phyloP scores from a whole-genome alignment of 768 basidiomycete species.

The Phylloporus sp. region DNA sequence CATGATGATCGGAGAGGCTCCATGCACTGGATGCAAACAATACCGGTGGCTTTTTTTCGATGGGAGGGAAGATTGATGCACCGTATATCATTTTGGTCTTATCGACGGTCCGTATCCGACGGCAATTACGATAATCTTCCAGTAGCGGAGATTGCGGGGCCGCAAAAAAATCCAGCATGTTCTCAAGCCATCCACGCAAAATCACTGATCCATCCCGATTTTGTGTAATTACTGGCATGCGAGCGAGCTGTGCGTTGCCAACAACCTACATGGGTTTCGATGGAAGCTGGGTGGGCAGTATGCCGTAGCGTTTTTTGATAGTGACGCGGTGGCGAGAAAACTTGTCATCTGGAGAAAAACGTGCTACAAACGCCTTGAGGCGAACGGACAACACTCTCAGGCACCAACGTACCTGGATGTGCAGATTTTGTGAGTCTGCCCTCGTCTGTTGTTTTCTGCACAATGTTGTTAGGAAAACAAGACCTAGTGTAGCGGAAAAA shows the following conservation, averaged over 20 bases:
- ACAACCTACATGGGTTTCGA: slow-evolving; percentile 70
- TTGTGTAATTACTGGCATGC: background rate
- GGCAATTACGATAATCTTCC: background rate
- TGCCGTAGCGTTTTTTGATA: slow-evolving; percentile 88
- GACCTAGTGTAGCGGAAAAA: background rate
- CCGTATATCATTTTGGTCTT: background rate
- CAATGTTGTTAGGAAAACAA: slow-evolving; percentile 4
- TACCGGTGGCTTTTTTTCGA: background rate
- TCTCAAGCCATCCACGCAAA: background rate
- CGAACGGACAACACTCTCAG: background rate
- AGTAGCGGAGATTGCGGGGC: background rate
- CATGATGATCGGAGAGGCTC: background rate
- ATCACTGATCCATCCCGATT: background rate
- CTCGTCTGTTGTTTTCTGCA: slow-evolving; percentile 76
- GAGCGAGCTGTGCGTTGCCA: background rate
- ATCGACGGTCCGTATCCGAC: background rate
- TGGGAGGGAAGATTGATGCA: background rate
- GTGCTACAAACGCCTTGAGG: slow-evolving; percentile 49
- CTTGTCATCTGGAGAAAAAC: slow-evolving; percentile 99
- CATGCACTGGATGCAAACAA: background rate
- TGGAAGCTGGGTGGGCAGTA: slow-evolving; percentile 88
- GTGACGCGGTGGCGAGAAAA: slow-evolving; percentile 97
- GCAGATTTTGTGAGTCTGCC: slow-evolving; percentile 93
- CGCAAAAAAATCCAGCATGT: background rate
- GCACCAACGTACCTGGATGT: slow-evolving; percentile 73